Base-by-base conservation (phyloP, 108 stramenopile genomes). In the Epipyxis sp. region DNA sequence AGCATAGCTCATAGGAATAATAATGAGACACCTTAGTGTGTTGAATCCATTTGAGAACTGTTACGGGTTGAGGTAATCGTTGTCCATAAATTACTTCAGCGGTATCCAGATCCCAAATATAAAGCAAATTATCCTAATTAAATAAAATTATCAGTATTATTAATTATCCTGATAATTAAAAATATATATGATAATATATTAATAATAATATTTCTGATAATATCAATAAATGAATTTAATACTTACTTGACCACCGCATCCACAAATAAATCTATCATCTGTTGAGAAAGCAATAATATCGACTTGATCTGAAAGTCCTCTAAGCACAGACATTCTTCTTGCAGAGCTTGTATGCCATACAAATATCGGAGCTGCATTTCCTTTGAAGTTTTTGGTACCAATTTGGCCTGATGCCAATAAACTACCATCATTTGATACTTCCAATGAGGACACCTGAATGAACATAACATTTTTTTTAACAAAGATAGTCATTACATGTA, bases 21-120 rank as follows among this genome's bases (percentile, higher is more conserved):
- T 62, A 44, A 20, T 78, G 59, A 25, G 59, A 67, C 0, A 58
- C 30, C 34, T 57, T 69, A 32, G 16, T n/a, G 1, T 76, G 46
- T 40, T 25, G 44, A 29, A 44, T 59, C 82, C 81, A 85, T 34
- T 29, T 37, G 29, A 85, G 40, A 30, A 80, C 44, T 3, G 37
- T 77, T 1, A 87, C 44, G 20, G 82, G 77, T 57, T 80, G 54
- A 20, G 59, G 44, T 57, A 71, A 81, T 76, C 57, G 69, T 69
- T 86, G 79, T 32, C 82, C 84, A 25, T 76, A 76, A 1, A 85
- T 79, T 1, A 86, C 80, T 82, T 88, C 88, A 10, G 86, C 88
- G 6, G 86, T 86, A 34, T 54, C 42, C 59, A 84, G 76, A 78
- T 88, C 88, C 86, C 86, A 88, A 1, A 87, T 78, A 67, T 84